These are phyloP conservation scores for Neoascochyta sp. DNA, from an alignment of 2,329 filamentous ascomycete species.

Conservation along the genomic window DNA sequence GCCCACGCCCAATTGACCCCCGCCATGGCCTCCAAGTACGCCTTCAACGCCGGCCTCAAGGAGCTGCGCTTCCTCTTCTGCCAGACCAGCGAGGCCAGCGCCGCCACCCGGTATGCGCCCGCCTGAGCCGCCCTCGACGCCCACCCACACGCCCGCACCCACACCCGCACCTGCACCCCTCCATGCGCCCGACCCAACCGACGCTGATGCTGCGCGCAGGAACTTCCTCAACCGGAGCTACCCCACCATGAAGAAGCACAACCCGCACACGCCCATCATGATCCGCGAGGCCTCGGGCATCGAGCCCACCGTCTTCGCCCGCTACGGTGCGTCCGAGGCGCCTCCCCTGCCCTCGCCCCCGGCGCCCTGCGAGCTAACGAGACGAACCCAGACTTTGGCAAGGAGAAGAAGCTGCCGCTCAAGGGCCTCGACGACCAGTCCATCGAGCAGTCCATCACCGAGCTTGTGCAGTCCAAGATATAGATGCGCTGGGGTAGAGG, in stretches of 20 bases:
- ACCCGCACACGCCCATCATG: slow-evolving; percentile 89
- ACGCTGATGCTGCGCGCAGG: slow-evolving; percentile 47
- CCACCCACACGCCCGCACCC: not conserved
- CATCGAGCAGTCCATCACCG: slow-evolving; percentile 65
- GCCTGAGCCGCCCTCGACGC: slow-evolving; percentile 1
- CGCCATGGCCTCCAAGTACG: slow-evolving; percentile 87
- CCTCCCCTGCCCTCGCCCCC: not conserved
- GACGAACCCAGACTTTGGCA: slow-evolving; percentile 56
- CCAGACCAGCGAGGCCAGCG: slow-evolving; percentile 88
- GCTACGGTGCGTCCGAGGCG: slow-evolving; percentile 67
- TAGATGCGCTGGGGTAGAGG: slow-evolving; percentile 4
- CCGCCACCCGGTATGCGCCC: slow-evolving; percentile 69
- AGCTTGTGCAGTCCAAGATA: slow-evolving; percentile 52
- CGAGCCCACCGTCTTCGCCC: slow-evolving; percentile 79
- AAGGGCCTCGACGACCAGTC: slow-evolving; percentile 66
- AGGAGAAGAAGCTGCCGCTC: slow-evolving; percentile 63
- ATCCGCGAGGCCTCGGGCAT: slow-evolving; percentile 87
- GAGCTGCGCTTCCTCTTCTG: slow-evolving; percentile 98
- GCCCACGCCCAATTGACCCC: slow-evolving; percentile 1
- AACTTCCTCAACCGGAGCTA: slow-evolving; percentile 88
- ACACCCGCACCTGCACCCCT: too few relatives aligned
- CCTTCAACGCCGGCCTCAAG: slow-evolving; percentile 81
- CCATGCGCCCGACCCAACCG: too few relatives aligned
- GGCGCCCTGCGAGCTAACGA: not conserved
- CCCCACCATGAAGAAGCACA: slow-evolving; percentile 99